Evolutionary conservation across 805 yeast species (phyloP), one percentile per base, ranked within the genome.

Genomic region (Candida loeiensis): DNA sequence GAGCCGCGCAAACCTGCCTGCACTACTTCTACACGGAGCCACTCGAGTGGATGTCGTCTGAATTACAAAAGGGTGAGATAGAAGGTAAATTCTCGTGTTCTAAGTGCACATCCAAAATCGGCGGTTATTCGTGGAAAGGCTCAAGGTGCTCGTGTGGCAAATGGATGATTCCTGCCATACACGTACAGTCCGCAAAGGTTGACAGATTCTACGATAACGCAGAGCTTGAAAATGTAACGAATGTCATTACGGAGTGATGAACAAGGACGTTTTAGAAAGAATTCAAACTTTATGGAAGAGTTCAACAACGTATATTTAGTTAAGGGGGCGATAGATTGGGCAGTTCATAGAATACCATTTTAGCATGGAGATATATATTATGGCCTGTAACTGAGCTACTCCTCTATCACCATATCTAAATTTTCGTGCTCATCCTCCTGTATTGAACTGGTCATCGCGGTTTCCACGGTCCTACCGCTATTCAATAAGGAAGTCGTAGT

Each of bases 51-150:
- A 93, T 93, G 99, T 76, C 82, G 44, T 66, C 69, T 4, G 96
- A 87, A 57, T 64, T 91, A 28, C 79, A 74, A 34, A 73, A 75
- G 49, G 86, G 86, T 25, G 84, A 80, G 37, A 53, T 93, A 6
- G 97, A 91, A 58, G 99, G 99, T 2, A 86, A 84, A 54, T 79
- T 93, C 32, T 59, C 64, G 8, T 93, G 99, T 59, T 93, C 93
- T 2, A 83, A 82, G 54, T 93, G 99, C 66, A 67, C 69, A 4
- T 71, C 85, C 12, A 93, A 91, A 63, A 77, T 93, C 2, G 99
- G 99, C 11, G 89, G 87, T 0, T 93, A 89, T 58, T 79, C 82
- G 46, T 93, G 99, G 99, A 85, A 82, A 53, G 99, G 99, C 0
- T 79, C 91, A 2, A 69, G 95, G 51, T 93, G 99, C 60, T 79